Evolutionary conservation across 225 moss, liverwort and hornwort species (phyloP), one percentile per base, ranked within the genome.

Genomic region (Climacium dendroides): DNA sequence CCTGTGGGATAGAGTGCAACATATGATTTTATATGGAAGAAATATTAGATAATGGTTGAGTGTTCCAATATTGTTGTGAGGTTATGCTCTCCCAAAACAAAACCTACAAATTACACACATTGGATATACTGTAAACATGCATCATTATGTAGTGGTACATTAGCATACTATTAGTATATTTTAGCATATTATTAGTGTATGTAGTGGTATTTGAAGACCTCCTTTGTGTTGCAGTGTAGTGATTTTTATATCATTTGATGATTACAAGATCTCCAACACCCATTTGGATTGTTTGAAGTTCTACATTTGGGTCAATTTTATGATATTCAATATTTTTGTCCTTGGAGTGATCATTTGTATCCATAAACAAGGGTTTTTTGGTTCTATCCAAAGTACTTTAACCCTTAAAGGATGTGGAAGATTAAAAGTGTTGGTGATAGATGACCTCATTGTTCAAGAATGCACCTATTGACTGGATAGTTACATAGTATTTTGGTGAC

Each of bases 371-470:
- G 30, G 2, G 0, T 35, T 65, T 32, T 5, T 7, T 4, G 7
- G 7, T 26, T 41, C 1, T 28, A 28, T 16, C 1, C 2, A 16
- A 43, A 71, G 43, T 26, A 9, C 3, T 71, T 70, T 66, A 22
- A n/a, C 0, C 11, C 13, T 39, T 23, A 1, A 69, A 37, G 39
- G 7, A 23, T 1, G 1, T 13, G 7, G 22, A n/a, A n/a, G n/a
- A n/a, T n/a, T n/a, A n/a, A n/a, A n/a, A n/a, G n/a, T n/a, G n/a
- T n/a, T n/a, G n/a, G n/a, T n/a, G n/a, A n/a, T n/a, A n/a, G n/a
- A n/a, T n/a, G n/a, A n/a, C n/a, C n/a, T n/a, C n/a, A n/a, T n/a
- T n/a, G n/a, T n/a, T n/a, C n/a, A n/a, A n/a, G n/a, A n/a, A n/a
- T n/a, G n/a, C n/a, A n/a, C n/a, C n/a, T n/a, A n/a, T n/a, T n/a